Evolutionary conservation across 495 filamentous ascomycete genomes (phyloP), one percentile per base, ranked within the genome.

Genomic region (Articulospora tetracladia): DNA sequence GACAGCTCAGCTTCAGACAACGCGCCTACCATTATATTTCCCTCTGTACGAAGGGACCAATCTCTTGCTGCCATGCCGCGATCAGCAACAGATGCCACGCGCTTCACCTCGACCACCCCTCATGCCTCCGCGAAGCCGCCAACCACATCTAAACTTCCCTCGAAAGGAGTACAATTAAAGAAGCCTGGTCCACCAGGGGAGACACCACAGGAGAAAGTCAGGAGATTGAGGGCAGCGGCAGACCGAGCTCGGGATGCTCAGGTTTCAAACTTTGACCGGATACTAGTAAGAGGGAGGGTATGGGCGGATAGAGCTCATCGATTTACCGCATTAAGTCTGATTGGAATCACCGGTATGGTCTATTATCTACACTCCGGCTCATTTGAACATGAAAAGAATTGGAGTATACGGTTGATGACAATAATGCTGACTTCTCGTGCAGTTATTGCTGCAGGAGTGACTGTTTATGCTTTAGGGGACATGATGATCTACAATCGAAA

Each of bases 101-200:
- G 93, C 61, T 98, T 98, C 81, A 98, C 93, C 53, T 83, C 93
- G 28, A 96, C 91, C 41, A 89, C 87, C 53, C 93, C 92, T 17
- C 92, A 96, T 78, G 92, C 91, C 63, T 82, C 80, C 73, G 86
- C 88, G 64, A 89, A 90, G 68, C 70, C 83, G 52, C 68, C 59
- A 55, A 30, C 59, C 53, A 67, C 69, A 22, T 58, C 72, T 15
- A 53, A 62, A 20, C 32, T 70, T 49, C 53, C 60, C 20, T 59
- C 64, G 20, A 58, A 66, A 27, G 70, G 74, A 24, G 73, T 67
- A 20, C 65, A 70, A 28, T 54, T 60, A 7, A 66, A 63, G 39
- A 24, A 60, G 28, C 57, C 64, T 24, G 51, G 51, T 51, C 60
- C 70, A 49, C 53, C 57, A 61, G 58, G 64, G 36, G 94, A 98